These are phyloP conservation scores for Carex arenaria DNA, from an alignment of 202 grass and related monocot genomes.

Conservation along the genomic window DNA sequence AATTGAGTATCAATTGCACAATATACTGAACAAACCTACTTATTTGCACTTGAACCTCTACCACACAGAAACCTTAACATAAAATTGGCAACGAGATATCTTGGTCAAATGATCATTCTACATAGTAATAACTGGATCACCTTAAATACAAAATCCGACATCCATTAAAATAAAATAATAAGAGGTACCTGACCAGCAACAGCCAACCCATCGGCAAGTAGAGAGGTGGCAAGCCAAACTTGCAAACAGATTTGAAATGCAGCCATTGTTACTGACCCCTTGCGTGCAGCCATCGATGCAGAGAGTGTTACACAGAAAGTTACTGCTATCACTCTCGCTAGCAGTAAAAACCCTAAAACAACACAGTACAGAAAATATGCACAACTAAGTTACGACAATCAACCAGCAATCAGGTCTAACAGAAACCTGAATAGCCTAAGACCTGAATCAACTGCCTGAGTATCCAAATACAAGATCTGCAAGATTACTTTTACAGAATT, in stretches of 20 bases:
- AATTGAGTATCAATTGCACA: not conserved
- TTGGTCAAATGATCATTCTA: not conserved
- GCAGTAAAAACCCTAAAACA: slow-evolving; percentile 62
- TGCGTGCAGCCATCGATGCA: slow-evolving; percentile 82
- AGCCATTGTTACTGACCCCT: slow-evolving; percentile 74
- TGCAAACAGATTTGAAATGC: slow-evolving; percentile 98
- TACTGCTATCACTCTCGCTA: slow-evolving; percentile 71
- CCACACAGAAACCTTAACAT: not conserved
- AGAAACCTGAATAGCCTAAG: not conserved
- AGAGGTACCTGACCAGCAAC: slow-evolving; percentile 74
- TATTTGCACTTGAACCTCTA: not conserved
- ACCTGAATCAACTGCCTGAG: not conserved
- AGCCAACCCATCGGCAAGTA: slow-evolving; percentile 89
- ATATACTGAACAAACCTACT: not conserved
- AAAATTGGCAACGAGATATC: not conserved
- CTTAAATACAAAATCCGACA: not conserved
- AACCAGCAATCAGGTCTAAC: not conserved
- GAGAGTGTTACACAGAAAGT: slow-evolving; percentile 82
- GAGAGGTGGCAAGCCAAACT: slow-evolving; percentile 77
- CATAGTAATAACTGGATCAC: not conserved
- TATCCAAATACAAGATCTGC: not conserved
- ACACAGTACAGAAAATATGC: not conserved
- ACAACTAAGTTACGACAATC: not conserved
- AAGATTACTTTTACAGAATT: not conserved
- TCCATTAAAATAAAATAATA: not conserved